These are phyloP conservation scores for Litsea cubeba DNA, from an alignment of 164 flowering plant species.

Conservation along the genomic window DNA sequence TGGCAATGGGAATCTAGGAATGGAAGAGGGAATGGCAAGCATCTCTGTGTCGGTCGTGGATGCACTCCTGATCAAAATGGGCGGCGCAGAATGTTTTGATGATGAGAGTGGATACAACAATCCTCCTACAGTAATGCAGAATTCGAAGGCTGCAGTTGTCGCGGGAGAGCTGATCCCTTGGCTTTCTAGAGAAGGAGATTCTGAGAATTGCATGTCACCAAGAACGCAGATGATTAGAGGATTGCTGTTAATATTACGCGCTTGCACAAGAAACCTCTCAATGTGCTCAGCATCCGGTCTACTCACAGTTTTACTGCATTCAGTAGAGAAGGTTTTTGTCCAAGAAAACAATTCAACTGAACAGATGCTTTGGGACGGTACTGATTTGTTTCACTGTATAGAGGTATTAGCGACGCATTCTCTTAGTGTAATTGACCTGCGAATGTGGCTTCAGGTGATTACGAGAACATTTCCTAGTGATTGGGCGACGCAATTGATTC, in stretches of 20 bases:
- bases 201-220: constrained; percentile 64
- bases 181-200: constrained; percentile 74
- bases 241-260: constrained; percentile 74
- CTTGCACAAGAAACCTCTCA: constrained; percentile 91
- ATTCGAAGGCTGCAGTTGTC: constrained; percentile 93
- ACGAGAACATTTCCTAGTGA: constrained; percentile 52
- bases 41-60: constrained; percentile 73
- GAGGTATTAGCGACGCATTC: constrained; percentile 85
- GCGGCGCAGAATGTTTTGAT: constrained; percentile 97
- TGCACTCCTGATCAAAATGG: constrained; percentile 95
- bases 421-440: constrained; percentile 73
- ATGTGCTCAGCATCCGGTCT: constrained; percentile 91
- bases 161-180: constrained; percentile 87
- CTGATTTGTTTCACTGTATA: constrained; percentile 76
- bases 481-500: constrained; percentile 67
- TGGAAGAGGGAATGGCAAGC: constrained; percentile 55
- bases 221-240: constrained; percentile 95
- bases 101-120: constrained; percentile 74
- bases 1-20: constrained; percentile 66
- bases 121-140: constrained; percentile 98
- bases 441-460: constrained; percentile 71
- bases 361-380: constrained; percentile 62
- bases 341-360: constrained; percentile 40
- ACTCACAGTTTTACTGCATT: constrained; percentile 63
- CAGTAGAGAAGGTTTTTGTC: constrained; percentile 70